Base-by-base conservation (phyloP, 2,329 filamentous ascomycete genomes). In the Rhinocladiella similis region DNA sequence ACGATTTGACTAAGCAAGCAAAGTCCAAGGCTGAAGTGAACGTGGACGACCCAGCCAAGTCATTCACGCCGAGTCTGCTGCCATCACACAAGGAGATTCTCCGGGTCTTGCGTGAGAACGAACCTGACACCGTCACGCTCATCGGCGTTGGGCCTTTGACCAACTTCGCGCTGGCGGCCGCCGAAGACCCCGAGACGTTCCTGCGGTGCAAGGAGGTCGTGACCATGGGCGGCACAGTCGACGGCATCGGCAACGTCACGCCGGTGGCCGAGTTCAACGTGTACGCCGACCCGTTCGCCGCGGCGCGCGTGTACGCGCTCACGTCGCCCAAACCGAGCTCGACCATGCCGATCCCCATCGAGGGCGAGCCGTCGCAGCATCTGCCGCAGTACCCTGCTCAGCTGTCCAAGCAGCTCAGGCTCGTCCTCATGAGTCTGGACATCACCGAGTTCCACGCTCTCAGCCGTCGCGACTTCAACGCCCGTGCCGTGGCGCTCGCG, bases 251-350 rank as follows among this genome's bases (percentile, higher is more conserved):
- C 65, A 99, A 99, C 72, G 85, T 86, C 63, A 87, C 83, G 0
- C 93, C 94, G 1, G 83, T 88, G 12, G 91, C 90, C 61, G 94
- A 99, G 72, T 99, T 99, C 82, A 99, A 99, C 77, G 89, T 88
- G 55, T 96, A 91, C 68, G 92, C 94, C 56, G 95, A 99, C 70
- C 80, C 89, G 18, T 81, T 90, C 39, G 89, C 90, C 25, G 84
- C 89, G 0, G 89, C 90, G 10, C 82, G 89, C 13, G 82, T 94
- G 16, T 92, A 87, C 68, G 88, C 90, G 5, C 77, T 94, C 60
- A 91, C 89, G 0, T 91, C 88, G 1, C 83, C 80, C 5, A 84
- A 77, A 33, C 94, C 94, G 0, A 74, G 80, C 12, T 88, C 86
- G 2, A 97, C 91, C 3, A 89, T 97, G 81, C 91, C 94, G 1